Evolutionary conservation across 75 land plant genomes (phyloP), one percentile per base, ranked within the genome.

Genomic region (Cupressus sempervirens): DNA sequence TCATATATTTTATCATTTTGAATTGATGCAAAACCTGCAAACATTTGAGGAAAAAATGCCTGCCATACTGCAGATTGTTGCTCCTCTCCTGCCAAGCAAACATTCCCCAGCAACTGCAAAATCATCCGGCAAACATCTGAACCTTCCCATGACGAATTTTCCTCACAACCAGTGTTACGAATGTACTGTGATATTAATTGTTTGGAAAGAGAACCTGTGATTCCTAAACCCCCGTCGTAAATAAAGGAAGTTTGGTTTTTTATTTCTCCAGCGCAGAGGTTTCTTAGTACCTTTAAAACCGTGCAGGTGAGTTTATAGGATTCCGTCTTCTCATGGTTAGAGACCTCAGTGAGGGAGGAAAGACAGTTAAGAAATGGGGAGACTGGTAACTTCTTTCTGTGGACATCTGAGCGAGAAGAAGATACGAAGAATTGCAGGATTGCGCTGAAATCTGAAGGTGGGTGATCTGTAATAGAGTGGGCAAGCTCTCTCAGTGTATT

Each of bases 191-290:
- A 7, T 36, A 76, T 76, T 76, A 40, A 65, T 34, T 54, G 58
- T 54, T 54, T 43, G 30, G 68, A 46, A 38, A 85, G 32, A 52
- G 20, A 46, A 3, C 41, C 83, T 14, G 89, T 76, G 53, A 81
- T 40, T 13, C 86, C 82, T 10, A 86, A 87, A n/a, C 95, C 93
- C 62, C 68, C 41, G 1, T 43, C 14, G 13, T 72, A 81, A 46
- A 93, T 26, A 76, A 93, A 92, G 1, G 88, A 26, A 84, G 85
- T 67, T 79, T 90, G 92, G 72, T 89, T 89, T 2, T 26, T 3
- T n/a, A 81, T 16, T 45, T 93, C 93, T 50, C 93, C 95, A 4
- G 92, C 95, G 75, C 95, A 93, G 35, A 93, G 93, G 76, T 92
- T 93, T 30, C 95, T 83, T 34, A 92, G 84, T 67, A 90, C 85